Evolutionary conservation across 2,329 filamentous ascomycete species (phyloP).

Genomic region (Diaporthe eres): DNA sequence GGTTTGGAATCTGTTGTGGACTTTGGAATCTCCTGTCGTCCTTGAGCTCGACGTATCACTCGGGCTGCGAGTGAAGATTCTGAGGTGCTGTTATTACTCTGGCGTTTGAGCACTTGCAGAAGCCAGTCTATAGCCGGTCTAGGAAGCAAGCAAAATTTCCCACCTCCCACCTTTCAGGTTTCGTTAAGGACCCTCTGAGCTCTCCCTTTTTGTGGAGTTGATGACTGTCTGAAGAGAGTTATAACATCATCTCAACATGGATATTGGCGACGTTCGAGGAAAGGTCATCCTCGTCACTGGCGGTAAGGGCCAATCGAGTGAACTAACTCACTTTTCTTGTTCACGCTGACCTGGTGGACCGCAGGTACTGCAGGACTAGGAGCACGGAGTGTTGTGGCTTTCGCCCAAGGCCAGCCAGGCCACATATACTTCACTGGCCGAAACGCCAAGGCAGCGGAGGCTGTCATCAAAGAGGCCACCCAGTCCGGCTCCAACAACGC

Average conservation of each 20-base stretch:
- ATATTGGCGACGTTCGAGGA: background rate
- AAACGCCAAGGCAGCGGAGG: conserved; percentile 54
- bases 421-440: conserved; percentile 53
- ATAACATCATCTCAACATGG: background rate
- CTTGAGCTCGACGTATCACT: background rate
- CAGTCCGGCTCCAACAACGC: conserved; percentile 41
- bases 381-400: background rate
- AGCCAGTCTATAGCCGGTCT: background rate
- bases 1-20: background rate
- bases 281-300: conserved; percentile 34
- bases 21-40: background rate
- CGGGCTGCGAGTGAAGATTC: background rate
- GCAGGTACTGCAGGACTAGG: conserved; percentile 32
- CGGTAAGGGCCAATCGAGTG: background rate
- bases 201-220: background rate
- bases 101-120: background rate
- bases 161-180: background rate
- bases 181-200: background rate
- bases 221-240: background rate
- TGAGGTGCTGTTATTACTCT: background rate
- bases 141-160: background rate
- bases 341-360: background rate
- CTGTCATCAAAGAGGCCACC: conserved; percentile 52
- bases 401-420: conserved; percentile 9
- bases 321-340: background rate